Conservation (phyloP, 192 early-diverging fungal species). For the Entomortierella lignicola region DNA sequence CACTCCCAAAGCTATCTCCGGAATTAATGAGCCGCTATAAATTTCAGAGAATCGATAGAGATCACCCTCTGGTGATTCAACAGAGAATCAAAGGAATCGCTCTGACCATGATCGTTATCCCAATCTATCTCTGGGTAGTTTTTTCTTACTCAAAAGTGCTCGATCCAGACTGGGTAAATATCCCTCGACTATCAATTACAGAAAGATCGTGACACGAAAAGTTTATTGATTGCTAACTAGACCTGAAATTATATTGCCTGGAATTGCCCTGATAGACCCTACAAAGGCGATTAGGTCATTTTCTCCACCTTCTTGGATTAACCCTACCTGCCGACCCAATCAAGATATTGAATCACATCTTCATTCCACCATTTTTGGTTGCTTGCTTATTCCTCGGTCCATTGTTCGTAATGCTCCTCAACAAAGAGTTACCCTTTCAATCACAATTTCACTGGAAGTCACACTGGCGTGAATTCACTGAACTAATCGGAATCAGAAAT, state of each 20-base stretch:
- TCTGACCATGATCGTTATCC: slow-evolving; percentile 50
- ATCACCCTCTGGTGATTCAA: slow-evolving; percentile 67
- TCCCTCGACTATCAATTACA: no score
- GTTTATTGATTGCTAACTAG: no score
- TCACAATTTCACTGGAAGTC: slow-evolving; percentile 28
- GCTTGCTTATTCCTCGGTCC: slow-evolving; percentile 70
- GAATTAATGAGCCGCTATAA: neutral
- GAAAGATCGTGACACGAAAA: no score
- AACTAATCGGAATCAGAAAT: slow-evolving; percentile 31
- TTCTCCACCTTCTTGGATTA: slow-evolving; percentile 49
- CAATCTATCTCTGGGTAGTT: slow-evolving; percentile 46
- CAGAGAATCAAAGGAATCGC: slow-evolving; percentile 61
- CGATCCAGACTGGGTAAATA: slow-evolving; percentile 16
- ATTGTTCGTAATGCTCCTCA: slow-evolving; percentile 54
- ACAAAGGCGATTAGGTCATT: neutral
- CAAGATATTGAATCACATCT: slow-evolving; percentile 23
- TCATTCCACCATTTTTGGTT: slow-evolving; percentile 56
- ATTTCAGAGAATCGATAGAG: slow-evolving; percentile 28
- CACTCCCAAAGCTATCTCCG: neutral
- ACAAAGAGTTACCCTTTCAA: slow-evolving; percentile 59
- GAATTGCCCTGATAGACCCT: no score
- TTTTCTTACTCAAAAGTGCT: slow-evolving; percentile 23
- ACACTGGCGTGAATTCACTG: neutral
- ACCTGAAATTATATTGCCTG: no score
- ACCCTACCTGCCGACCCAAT: slow-evolving; percentile 20